Evolutionary conservation across 2,329 filamentous ascomycete genomes (phyloP), one percentile per base, ranked within the genome.

Genomic region (Ascocoryne sarcoides): DNA sequence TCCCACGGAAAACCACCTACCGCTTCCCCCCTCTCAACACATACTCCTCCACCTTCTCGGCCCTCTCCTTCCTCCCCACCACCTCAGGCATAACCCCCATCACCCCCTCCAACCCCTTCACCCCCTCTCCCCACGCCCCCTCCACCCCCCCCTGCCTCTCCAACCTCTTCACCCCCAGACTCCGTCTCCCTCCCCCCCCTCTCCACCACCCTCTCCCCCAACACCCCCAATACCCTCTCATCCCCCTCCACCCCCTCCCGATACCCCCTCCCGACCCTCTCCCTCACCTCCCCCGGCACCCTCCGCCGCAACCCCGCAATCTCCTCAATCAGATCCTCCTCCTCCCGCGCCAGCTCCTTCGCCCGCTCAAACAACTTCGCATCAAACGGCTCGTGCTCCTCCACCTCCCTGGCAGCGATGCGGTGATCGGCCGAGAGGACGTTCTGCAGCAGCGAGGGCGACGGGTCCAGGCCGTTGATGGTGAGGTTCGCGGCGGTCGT

Each of bases 21-120:
- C 23, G 7, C 23, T 26, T 49, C n/a, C 43, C 46, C 19, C 40
- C 31, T 33, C 44, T 39, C 17, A 52, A 35, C n/a, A 59, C 49
- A 52, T 60, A 59, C n/a, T 44, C 49, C 39, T 55, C 59, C 10
- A 75, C 77, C 12, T 72, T 68, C 46, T 72, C 65, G 42, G 78
- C 77, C 59, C 76, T 67, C 65, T 81, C 76, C 71, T 80, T 79
- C 59, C 68, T 73, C 39, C 77, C 78, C 53, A 78, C 74, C 3
- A 73, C 71, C 15, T 73, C 68, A 12, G 77, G 75, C 71, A 82
- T 73, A 26, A 73, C 71, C 51, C 67, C 67, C 64, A 77, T 77
- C 42, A 81, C 49, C 48, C 66, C 59, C 3, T 62, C 70, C 40
- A 81, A 52, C 12, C 66, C 68, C 35, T 65, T 65, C 2, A 80